Evolutionary conservation across 2,329 filamentous ascomycete genomes (phyloP).

Genomic region (Chaetothyriales sp.): DNA sequence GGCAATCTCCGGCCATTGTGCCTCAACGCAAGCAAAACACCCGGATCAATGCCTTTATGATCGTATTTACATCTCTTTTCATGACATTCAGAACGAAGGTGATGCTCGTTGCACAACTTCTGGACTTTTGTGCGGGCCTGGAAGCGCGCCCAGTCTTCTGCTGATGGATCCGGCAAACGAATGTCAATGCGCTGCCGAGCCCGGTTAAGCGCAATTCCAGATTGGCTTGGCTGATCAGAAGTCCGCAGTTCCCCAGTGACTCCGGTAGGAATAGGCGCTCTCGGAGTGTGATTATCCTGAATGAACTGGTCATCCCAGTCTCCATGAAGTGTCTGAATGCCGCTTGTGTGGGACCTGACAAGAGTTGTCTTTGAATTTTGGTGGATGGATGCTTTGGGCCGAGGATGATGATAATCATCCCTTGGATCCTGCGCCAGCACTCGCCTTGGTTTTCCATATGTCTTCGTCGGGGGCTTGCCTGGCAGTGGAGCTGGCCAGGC

Average conservation of each 20-base stretch:
- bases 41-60: conserved; percentile 30
- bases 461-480: not conserved
- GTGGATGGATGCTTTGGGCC: not conserved
- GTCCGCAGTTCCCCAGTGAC: not conserved
- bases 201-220: conserved; percentile 4
- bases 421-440: not conserved
- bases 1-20: conserved; percentile 31
- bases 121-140: conserved; percentile 4
- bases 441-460: not conserved
- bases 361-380: not conserved
- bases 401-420: not conserved
- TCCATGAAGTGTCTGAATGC: not conserved
- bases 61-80: conserved; percentile 29
- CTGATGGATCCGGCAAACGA: conserved; percentile 6
- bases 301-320: not conserved
- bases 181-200: conserved; percentile 11
- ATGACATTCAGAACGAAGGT: conserved; percentile 12
- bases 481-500: not conserved
- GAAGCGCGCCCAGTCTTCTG: conserved; percentile 7
- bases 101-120: conserved; percentile 13
- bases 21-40: conserved; percentile 29
- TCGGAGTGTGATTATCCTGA: not conserved
- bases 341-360: not conserved
- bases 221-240: not conserved
- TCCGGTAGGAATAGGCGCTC: not conserved